Evolutionary conservation across 352 stramenopile species (phyloP).

Genomic region (Pythium aphanidermatum): DNA sequence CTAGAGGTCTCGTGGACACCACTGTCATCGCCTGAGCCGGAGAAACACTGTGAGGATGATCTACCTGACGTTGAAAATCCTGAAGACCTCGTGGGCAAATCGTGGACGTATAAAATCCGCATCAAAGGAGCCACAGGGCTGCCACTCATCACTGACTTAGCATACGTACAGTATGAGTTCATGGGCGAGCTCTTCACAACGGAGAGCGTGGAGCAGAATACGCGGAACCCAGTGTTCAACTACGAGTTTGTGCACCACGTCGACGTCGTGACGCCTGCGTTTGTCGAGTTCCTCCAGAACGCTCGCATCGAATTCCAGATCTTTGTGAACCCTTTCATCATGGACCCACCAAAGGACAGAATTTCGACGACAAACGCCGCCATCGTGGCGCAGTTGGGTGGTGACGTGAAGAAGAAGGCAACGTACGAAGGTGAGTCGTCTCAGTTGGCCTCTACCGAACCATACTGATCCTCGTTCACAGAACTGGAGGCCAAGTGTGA

Average conservation of each 20-base stretch:
- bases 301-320: constrained; percentile 82
- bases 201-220: constrained; percentile 87
- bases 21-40: constrained; percentile 64
- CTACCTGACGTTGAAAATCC: constrained; percentile 68
- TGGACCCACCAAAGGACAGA: constrained; percentile 77
- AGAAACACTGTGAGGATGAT: constrained; percentile 61
- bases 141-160: constrained; percentile 85
- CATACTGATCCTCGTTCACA: constrained; percentile 10
- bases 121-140: constrained; percentile 82
- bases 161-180: constrained; percentile 93
- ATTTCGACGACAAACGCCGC: constrained; percentile 71
- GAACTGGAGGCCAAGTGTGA: constrained; percentile 52
- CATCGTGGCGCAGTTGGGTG: constrained; percentile 58
- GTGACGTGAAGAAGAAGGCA: constrained; percentile 31
- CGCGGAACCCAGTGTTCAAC: constrained; percentile 84
- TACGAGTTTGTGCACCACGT: constrained; percentile 88
- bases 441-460: not conserved
- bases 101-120: constrained; percentile 87
- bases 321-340: constrained; percentile 87
- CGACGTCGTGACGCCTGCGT: constrained; percentile 78
- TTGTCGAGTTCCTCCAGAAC: constrained; percentile 82
- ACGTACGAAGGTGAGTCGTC: constrained; percentile 17
- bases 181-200: constrained; percentile 90
- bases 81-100: constrained; percentile 78
- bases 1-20: constrained; percentile 88